Evolutionary conservation across 306 rosid species (phyloP), one percentile per base, ranked within the genome.

Genomic region (Dalbergia oliveri): DNA sequence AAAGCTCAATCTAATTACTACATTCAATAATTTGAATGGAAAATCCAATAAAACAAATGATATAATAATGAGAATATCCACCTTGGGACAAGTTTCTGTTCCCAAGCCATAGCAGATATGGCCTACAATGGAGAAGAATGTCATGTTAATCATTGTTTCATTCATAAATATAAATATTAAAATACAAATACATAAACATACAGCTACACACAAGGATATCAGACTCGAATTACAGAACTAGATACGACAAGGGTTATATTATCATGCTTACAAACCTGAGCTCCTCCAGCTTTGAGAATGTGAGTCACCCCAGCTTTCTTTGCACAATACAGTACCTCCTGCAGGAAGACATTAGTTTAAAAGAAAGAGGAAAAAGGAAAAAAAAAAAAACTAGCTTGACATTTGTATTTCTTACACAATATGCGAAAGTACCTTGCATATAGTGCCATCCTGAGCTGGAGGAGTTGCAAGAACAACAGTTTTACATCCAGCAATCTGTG

Each of bases 261-360:
- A 11, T 71, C 75, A 77, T 71, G 75, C 74, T 68, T 26, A 1
- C 76, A 77, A 67, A 91, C 97, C 97, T 94, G 98, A 76, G 98
- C 98, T 54, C 98, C 98, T 70, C 98, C 98, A 72, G 97, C 98
- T 83, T 90, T 87, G 82, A 93, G 97, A 66, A 93, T 88, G 85
- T 94, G 92, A 71, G 94, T 90, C 62, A 91, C 94, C 77, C 98
- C 97, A 34, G 95, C 97, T 89, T 93, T 93, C 89, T 91, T 93
- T 4, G 98, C 98, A 86, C 98, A 94, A 81, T 94, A 94, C 73
- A 94, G 88, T 59, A 94, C 95, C 86, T 94, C 98, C 98, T 94
- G 67, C 73, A 78, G 78, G 65, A 74, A 41, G 68, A 65, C 73
- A 54, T 45, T 8, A 33, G 82, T 83, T 2, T 26, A 26, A 26